Evolutionary conservation across 2,329 filamentous ascomycete genomes (phyloP).

Genomic region (Tolypocladium tundrense): DNA sequence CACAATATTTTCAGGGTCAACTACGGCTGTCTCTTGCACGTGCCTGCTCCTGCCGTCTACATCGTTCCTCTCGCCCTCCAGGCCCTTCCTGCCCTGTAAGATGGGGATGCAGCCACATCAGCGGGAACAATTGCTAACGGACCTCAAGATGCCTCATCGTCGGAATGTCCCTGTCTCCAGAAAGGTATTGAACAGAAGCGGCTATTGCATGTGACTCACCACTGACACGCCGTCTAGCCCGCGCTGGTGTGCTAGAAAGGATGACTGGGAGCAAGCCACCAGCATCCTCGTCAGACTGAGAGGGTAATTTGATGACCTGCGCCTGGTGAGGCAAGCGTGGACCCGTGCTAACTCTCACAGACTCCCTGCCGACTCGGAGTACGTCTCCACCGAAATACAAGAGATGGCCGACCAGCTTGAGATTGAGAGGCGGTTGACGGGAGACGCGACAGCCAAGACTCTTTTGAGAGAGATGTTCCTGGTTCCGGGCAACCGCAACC

Average conservation of each 20-base stretch:
- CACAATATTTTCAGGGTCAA: slow-evolving; percentile 35
- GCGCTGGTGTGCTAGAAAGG: slow-evolving; percentile 56
- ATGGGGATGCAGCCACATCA: not conserved
- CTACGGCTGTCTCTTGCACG: slow-evolving; percentile 39
- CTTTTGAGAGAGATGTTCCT: slow-evolving; percentile 55
- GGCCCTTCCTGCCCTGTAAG: slow-evolving; percentile 47
- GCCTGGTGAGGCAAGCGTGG: no score
- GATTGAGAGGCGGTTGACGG: slow-evolving; percentile 47
- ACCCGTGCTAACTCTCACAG: slow-evolving; percentile 11
- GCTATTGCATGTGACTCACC: not conserved
- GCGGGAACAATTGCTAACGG: not conserved
- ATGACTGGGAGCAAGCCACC: slow-evolving; percentile 56
- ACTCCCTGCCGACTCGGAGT: slow-evolving; percentile 42
- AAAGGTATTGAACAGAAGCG: slow-evolving; percentile 19
- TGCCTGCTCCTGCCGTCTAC: slow-evolving; percentile 38
- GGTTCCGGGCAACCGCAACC: slow-evolving; percentile 50
- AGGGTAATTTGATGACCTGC: slow-evolving; percentile 10
- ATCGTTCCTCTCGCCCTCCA: slow-evolving; percentile 56
- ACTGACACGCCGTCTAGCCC: slow-evolving; percentile 31
- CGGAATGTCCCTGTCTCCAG: slow-evolving; percentile 50
- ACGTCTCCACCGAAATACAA: slow-evolving; percentile 46
- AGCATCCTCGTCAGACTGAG: slow-evolving; percentile 42
- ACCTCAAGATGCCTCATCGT: slow-evolving; percentile 34
- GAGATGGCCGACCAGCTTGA: slow-evolving; percentile 54
- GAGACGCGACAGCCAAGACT: slow-evolving; percentile 42